phyloP scores from a whole-genome alignment of 345 rosid genomes.

The Leavenworthia alabamica region DNA sequence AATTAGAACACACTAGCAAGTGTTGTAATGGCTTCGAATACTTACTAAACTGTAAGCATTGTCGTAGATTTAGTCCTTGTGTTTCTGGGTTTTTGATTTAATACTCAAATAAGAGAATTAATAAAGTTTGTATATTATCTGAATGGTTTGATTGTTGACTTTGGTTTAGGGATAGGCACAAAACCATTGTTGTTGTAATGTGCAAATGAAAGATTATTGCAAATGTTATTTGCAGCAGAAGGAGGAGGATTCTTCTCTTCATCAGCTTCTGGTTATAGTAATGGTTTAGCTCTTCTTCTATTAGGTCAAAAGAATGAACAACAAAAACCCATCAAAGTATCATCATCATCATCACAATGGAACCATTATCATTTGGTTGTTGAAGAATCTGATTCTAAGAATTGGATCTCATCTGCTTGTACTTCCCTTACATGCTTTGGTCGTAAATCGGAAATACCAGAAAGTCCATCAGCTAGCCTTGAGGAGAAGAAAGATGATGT shows the following conservation, averaged over 20 bases:
- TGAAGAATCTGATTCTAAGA: constrained; percentile 68
- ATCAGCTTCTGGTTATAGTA: constrained; percentile 95
- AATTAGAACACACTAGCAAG: not conserved
- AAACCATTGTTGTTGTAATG: constrained; percentile 30
- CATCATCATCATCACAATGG: constrained; percentile 73
- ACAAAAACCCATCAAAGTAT: constrained; percentile 70
- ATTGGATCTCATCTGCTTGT: constrained; percentile 66
- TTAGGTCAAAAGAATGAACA: constrained; percentile 82
- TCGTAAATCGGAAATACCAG: constrained; percentile 63
- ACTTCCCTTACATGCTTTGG: constrained; percentile 84
- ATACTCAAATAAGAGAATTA: not conserved
- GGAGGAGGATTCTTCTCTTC: constrained; percentile 99
- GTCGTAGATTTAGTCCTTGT: not conserved
- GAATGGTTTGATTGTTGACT: constrained; percentile 11
- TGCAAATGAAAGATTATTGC: constrained; percentile 69
- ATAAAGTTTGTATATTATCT: not conserved
- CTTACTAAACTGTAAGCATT: not conserved
- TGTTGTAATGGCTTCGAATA: not conserved
- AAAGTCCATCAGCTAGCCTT: constrained; percentile 44
- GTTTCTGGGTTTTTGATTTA: not conserved
- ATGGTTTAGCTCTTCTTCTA: constrained; percentile 86
- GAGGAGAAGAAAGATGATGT: constrained; percentile 36
- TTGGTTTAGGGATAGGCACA: constrained; percentile 15
- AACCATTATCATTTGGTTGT: constrained; percentile 93
- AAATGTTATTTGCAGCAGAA: constrained; percentile 97